These are phyloP conservation scores for Amaranthus hypochondriacus DNA, from an alignment of 148 eudicot species.

Conservation along the genomic window DNA sequence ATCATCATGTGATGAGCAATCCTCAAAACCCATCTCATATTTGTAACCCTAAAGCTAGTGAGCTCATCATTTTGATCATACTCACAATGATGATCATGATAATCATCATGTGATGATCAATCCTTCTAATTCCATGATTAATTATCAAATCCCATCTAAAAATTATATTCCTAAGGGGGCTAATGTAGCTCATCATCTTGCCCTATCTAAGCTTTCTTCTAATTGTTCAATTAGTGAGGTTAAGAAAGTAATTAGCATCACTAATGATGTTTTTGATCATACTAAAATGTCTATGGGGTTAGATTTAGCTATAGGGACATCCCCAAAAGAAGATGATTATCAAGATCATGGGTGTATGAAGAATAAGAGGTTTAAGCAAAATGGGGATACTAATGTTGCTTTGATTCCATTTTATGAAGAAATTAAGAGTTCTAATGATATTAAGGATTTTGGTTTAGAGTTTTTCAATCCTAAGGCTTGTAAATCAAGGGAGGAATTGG, in stretches of 20 bases:
- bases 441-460: too few relatives aligned
- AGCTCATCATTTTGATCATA: not conserved
- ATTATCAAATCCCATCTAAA: slow-evolving; percentile 4
- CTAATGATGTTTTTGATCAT: slow-evolving; percentile 1
- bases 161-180: slow-evolving; percentile 12
- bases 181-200: not conserved
- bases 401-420: slow-evolving; percentile 18
- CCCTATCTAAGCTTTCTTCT: slow-evolving; percentile 14
- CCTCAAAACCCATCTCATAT: too few relatives aligned
- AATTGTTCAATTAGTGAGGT: slow-evolving; percentile 4
- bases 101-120: not conserved
- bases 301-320: slow-evolving; percentile 11
- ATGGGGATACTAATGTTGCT: slow-evolving; percentile 11
- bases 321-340: not conserved
- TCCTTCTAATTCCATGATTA: slow-evolving; percentile 4
- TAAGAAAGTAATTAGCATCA: slow-evolving; percentile 11
- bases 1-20: too few relatives aligned
- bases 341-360: not conserved
- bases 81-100: not conserved
- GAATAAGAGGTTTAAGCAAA: slow-evolving; percentile 44
- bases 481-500: slow-evolving; percentile 33
- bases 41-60: too few relatives aligned
- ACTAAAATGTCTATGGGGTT: slow-evolving; percentile 34
- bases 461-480: too few relatives aligned
- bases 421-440: slow-evolving; percentile 12